Conservation (phyloP, 306 rosid genomes). For the Cucumis hystrix region DNA sequence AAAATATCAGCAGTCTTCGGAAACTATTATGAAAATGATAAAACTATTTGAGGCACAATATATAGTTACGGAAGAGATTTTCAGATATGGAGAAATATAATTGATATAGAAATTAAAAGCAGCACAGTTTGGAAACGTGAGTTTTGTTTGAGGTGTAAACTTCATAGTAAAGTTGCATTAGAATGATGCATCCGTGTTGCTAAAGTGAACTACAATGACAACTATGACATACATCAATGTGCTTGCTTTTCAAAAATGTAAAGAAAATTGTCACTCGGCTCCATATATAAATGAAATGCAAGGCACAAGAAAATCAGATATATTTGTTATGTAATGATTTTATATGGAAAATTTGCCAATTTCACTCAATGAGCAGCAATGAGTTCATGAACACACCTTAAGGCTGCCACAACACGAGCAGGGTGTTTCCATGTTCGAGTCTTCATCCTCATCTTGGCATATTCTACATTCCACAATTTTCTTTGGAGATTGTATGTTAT, state of each 20-base stretch:
- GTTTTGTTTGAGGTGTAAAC: not conserved
- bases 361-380: not conserved
- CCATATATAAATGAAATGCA: not conserved
- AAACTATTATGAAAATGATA: not conserved
- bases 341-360: not conserved
- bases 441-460: slow-evolving; percentile 91
- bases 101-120: not conserved
- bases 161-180: not conserved
- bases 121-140: not conserved
- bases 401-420: slow-evolving; percentile 95
- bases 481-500: slow-evolving; percentile 22
- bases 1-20: not conserved
- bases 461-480: slow-evolving; percentile 78
- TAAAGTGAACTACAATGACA: not conserved
- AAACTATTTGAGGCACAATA: not conserved
- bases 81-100: not conserved
- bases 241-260: not conserved
- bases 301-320: not conserved
- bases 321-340: not conserved
- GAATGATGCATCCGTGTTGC: not conserved
- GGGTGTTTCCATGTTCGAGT: slow-evolving; percentile 87
- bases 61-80: not conserved
- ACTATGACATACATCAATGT: not conserved
- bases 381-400: slow-evolving; percentile 39
- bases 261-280: not conserved